Base-by-base conservation (phyloP, 371 early-diverging fungal species). In the Actinomortierella ambigua region DNA sequence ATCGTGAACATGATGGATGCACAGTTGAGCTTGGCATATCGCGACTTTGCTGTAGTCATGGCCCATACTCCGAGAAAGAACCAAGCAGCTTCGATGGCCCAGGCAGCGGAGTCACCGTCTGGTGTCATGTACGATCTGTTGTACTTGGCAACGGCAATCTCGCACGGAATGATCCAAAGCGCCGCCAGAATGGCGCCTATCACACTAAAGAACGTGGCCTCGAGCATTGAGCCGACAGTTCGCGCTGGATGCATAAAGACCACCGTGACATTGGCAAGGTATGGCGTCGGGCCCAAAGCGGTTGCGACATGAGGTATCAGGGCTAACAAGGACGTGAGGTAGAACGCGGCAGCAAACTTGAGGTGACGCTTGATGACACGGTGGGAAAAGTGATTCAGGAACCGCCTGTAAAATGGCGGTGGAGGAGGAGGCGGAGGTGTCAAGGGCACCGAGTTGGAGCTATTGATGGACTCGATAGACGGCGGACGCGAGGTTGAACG, bases 291-390 rank as follows among this genome's bases (percentile, higher is more conserved):
- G 0, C 83, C 87, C 8, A 87, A 28, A 0, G 65, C 66, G 1
- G 54, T 13, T 3, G 67, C 61, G 9, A 83, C 34, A 0, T 77
- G 79, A 3, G 39, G 59, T 41, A 85, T 80, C 22, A 84, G 53
- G 50, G 81, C 73, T 56, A 87, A 63, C 2, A 79, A 48, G 0
- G 79, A 71, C 0, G 82, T 65, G 2, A 83, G 43, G 39, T 79
- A 84, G 24, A 81, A 77, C 15, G 87, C 85, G 4, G 81, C 53
- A 1, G 81, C 75, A 46, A 81, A 81, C 66, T 85, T 85, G 47
- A 85, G 62, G 1, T 84, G 81, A 14, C 87, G 80, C 52, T 82
- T 79, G 24, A 85, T 70, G 22, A 84, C 79, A 63, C 85, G 71
- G 8, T 77, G 75, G 3, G 84, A 80, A 50, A 87, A 81, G 49